Base-by-base conservation (phyloP, 805 yeast species). In the Sugiyamaella valdiviana region DNA sequence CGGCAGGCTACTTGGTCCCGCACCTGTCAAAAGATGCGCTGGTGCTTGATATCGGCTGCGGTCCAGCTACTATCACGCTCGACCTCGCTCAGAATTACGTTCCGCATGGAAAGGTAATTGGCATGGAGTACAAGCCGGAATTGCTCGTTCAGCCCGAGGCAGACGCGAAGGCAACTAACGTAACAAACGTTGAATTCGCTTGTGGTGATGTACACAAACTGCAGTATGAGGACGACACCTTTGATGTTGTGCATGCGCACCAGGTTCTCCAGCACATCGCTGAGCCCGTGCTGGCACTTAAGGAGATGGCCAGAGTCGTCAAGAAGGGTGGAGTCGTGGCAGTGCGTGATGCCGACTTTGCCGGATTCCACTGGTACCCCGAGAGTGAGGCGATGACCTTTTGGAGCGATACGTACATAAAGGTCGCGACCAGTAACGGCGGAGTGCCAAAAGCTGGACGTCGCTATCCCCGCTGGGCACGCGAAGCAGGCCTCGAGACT, bases 1-100 rank as follows among this genome's bases (percentile, higher is more conserved):
- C 66, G 6, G 52, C 63, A 2, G 55, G 54, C 2, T 64, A 55
- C 49, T 48, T 67, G 46, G 42, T 64, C 14, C 63, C 64, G 3
- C 54, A 62, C 26, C 41, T 70, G 23, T 58, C 64, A 48, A 55
- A 61, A 3, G 54, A 55, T 14, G 54, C 56, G 36, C 50, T 53
- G 35, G 53, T 71, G 6, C 62, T 71, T 12, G 76, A 71, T 51
- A 71, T 70, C 17, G 75, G 75, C 7, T 64, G 70, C 53, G 76
- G 76, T 0, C 74, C 74, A 2, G 75, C 74, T 0, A 58, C 72
- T 4, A 70, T 71, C 32, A 67, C 72, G 3, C 39, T 53, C 5
- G 73, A 64, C 46, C 50, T 71, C 19, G 68, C 67, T 15, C 54
- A 58, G 32, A 57, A 55, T 20, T 65, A 65, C 43, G 63, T 64